Base-by-base conservation (phyloP, 2,329 filamentous ascomycete genomes). In the Nigrospora oryzae region DNA sequence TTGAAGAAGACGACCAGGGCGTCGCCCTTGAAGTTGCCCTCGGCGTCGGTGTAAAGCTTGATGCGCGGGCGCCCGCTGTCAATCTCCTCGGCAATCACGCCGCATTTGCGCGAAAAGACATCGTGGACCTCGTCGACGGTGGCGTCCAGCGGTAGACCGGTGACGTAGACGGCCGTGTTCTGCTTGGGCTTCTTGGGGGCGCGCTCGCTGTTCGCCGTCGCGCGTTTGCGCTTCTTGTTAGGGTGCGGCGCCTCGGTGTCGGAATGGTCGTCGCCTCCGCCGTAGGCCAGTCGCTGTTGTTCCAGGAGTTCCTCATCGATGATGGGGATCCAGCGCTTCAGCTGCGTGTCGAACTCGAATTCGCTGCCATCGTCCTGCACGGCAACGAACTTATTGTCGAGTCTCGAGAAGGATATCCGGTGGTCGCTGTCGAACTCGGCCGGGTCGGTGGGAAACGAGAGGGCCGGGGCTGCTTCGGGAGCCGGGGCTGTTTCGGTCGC, bases 1-100 rank as follows among this genome's bases (percentile, higher is more conserved):
- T 93, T 88, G 75, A 95, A 96, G 68, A 94, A 98, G 33, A 97
- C 87, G 44, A 98, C 73, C 31, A 98, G 74, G 3, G 88, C 90
- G 60, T 97, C 90, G 49, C 93, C 93, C 61, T 96, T 97, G 74
- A 95, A 95, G 14, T 81, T 78, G 16, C 89, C 93, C 1, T 83
- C 67, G 1, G 85, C 80, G 60, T 96, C 83, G 16, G 74, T 80
- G 67, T 98, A 98, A 64, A 98, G 80, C 68, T 95, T 97, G 66
- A 98, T 91, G 34, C 93, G 84, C 38, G 89, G 88, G 38, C 82
- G 79, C 46, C 88, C 86, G 56, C 83, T 89, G 58, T 96, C 90
- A 52, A 95, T 90, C 65, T 95, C 87, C 65, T 97, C 90, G 40
- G 91, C 89, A 52, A 98, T 90, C 53, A 97, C 85, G 48, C 90